Base-by-base conservation (phyloP, 306 rosid genomes). In the Notholithocarpus densiflorus region DNA sequence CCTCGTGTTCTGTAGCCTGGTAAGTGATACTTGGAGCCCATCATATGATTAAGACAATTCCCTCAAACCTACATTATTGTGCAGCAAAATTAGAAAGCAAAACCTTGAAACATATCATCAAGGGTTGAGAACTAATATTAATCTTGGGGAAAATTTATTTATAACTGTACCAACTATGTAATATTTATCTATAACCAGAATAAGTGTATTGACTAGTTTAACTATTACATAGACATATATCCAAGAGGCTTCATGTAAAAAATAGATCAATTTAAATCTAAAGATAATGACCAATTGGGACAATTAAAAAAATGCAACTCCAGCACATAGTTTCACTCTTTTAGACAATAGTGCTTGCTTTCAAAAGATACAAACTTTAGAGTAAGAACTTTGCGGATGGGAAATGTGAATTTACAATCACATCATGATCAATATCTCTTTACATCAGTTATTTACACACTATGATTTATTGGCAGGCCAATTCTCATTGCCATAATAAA, bases 21-120 rank as follows among this genome's bases (percentile, higher is more conserved):
- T 64, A 85, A 23, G 64, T 81, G 82, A 68, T 79, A 83, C 84
- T 91, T 96, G 34, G 94, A 84, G 72, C 86, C 98, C 99, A 93
- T 96, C 70, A 75, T 84, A 34, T 62, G 83, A 68, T 34, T 43
- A 24, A 6, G 10, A 71, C 54, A 73, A 70, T 48, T 73, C 82
- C 70, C 83, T 73, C 78, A 78, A 34, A 83, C 77, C 90, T 83
- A 71, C 60, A 71, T 37, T 27, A 77, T 18, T 61, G 43, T 6
- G 7, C 55, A 60, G 31, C 21, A 62, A 87, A 60, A 68, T 73
- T 56, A 82, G 75, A 66, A 55, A 78, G 60, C 56, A 8, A 60
- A 72, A 48, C 40, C 26, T 74, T 77, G 48, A n/a, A 23, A 54
- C 31, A 64, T 17, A 79, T 26, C 74, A 57, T 71, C 60, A 74